A percentile compares a stretch with the other conserved stretches of the same genome.
These are phyloP conservation scores for Raphanus raphanistrum DNA, from an alignment of 345 rosid genomes.

Conservation along the genomic window DNA sequence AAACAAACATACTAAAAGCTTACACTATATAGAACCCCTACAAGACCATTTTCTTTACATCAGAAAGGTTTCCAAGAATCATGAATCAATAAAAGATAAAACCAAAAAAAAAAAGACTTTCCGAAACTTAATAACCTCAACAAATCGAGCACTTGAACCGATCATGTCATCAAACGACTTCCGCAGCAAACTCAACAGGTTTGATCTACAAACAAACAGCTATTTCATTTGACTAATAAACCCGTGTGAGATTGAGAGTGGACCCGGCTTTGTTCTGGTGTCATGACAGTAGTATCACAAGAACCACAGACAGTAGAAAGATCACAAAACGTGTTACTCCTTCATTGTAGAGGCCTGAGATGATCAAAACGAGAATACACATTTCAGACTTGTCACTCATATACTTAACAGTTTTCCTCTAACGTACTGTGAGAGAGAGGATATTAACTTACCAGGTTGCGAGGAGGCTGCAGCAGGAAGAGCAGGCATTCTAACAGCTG, in stretches of 20 bases:
- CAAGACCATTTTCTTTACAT: slow-evolving; percentile 31
- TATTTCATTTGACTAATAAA: slow-evolving; percentile 21
- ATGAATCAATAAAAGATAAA: slow-evolving; percentile 24
- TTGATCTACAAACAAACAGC: slow-evolving; percentile 26
- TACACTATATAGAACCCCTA: slow-evolving; percentile 10
- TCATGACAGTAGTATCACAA: slow-evolving; percentile 41
- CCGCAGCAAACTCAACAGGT: slow-evolving; percentile 20
- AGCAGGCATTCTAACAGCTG: slow-evolving; percentile 87
- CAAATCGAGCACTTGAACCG: slow-evolving; percentile 25
- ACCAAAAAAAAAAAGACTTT: slow-evolving; percentile 17
- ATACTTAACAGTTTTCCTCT: neutral
- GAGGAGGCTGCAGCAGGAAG: slow-evolving; percentile 91
- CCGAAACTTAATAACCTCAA: slow-evolving; percentile 32
- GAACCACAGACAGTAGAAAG: slow-evolving; percentile 34
- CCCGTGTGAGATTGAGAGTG: slow-evolving; percentile 26
- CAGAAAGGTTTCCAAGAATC: slow-evolving; percentile 34
- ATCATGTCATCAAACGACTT: slow-evolving; percentile 20
- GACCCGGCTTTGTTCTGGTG: slow-evolving; percentile 16
- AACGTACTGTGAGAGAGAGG: neutral
- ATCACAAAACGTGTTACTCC: slow-evolving; percentile 37
- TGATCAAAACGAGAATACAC: neutral
- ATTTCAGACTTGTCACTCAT: neutral
- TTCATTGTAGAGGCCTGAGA: slow-evolving; percentile 55
- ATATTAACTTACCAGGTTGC: slow-evolving; percentile 55
- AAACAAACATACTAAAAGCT: slow-evolving; percentile 23